Conservation (phyloP, 2,329 filamentous ascomycete genomes). For the Pseudogymnoascus sp. region DNA sequence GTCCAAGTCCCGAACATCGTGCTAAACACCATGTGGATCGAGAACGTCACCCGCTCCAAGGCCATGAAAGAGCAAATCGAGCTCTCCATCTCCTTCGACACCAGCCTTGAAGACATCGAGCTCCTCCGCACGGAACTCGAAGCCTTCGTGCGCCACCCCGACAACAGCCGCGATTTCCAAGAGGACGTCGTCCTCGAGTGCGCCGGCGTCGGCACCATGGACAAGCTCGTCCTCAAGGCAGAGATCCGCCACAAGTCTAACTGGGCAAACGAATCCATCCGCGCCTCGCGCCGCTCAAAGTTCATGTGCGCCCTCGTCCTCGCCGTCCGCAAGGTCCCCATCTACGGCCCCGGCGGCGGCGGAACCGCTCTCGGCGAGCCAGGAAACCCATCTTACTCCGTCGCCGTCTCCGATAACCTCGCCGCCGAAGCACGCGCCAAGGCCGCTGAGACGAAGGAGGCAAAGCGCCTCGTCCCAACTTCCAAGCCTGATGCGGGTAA, state of each 20-base stretch:
- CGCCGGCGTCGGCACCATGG: conserved; percentile 69
- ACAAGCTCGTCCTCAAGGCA: conserved; percentile 76
- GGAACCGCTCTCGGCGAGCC: conserved; percentile 52
- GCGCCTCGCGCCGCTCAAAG: conserved; percentile 75
- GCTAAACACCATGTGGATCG: conserved; percentile 87
- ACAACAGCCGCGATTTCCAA: conserved; percentile 87
- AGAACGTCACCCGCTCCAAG: conserved; percentile 85
- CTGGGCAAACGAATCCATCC: conserved; percentile 79
- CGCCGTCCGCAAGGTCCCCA: conserved; percentile 78
- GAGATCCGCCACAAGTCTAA: conserved; percentile 89
- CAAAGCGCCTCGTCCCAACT: conserved; percentile 53
- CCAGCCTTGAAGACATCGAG: conserved; percentile 81
- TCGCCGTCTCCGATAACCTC: conserved; percentile 60
- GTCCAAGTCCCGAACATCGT: conserved; percentile 78
- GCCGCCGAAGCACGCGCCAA: conserved; percentile 56
- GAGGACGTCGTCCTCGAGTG: conserved; percentile 73
- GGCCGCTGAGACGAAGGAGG: conserved; percentile 52
- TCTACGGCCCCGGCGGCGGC: conserved; percentile 71
- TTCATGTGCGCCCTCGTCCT: conserved; percentile 92
- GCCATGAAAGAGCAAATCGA: conserved; percentile 79
- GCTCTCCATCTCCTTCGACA: conserved; percentile 76
- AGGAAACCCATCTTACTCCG: conserved; percentile 72
- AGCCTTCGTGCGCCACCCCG: conserved; percentile 69
- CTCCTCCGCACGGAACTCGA: conserved; percentile 77
- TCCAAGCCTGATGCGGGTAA: conserved; percentile 3